Evolutionary conservation across 1,139 yeast genomes (phyloP), one percentile per base, ranked within the genome.

Genomic region (Taphrina flavorubra): DNA sequence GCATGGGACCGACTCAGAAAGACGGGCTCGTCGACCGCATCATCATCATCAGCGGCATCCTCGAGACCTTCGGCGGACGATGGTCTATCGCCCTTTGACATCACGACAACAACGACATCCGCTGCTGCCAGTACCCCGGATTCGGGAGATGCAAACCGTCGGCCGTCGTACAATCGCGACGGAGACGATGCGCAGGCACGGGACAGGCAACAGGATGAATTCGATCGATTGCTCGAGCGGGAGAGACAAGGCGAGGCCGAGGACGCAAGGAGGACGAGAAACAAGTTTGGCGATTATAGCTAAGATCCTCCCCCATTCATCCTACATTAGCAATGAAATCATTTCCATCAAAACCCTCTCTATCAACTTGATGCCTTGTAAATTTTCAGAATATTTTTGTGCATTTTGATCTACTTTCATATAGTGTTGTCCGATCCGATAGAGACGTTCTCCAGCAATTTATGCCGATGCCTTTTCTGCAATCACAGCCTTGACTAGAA

Each of bases 1-100:
- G 67, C 67, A 13, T 63, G 67, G 67, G 67, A 63, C 39, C 49
- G 59, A 6, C 57, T 63, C 31, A 34, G 67, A 18, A 55, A 36
- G 55, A 53, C 46, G 3, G 61, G 67, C 31, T 14, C 18, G 14
- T 34, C 59, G n/a, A 8, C 46, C 51, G 49, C 49, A 13, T 25
- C 47, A 13, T 2, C 31, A 25, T 2, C 31, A 25, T 25, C 31
- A 25, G 31, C 31, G 4, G 31, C 31, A 25, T 25, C 31, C 31
- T 25, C 31, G 31, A 25, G 4, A 25, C 51, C 16, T 10, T n/a
- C 31, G 8, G 36, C 11, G n/a, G 36, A 49, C 36, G 58, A 53
- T 37, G 25, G 25, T 16, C 16, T 36, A 31, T 39, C 60, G 2
- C 51, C 59, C 20, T 34, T 34, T 25, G 13, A 25, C 31, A 25